These are phyloP conservation scores for Neurospora terricola DNA, from an alignment of 495 filamentous ascomycete species.

Conservation along the genomic window DNA sequence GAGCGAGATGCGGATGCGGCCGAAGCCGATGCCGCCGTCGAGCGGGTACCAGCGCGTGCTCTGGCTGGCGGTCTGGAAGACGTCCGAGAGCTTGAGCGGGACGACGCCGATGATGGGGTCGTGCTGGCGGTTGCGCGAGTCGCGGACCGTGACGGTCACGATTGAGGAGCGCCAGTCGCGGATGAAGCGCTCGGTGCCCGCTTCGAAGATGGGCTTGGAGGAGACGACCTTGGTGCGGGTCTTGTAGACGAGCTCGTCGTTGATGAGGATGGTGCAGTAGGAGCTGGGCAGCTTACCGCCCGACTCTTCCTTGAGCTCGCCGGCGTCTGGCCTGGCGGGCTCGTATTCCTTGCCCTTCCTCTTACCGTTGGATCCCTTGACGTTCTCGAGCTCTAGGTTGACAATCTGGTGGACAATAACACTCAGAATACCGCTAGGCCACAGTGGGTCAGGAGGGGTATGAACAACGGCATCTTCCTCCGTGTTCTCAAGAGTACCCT, in stretches of 20 bases:
- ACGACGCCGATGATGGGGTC: conserved; percentile 91
- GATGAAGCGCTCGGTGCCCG: conserved; percentile 89
- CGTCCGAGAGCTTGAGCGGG: conserved; percentile 73
- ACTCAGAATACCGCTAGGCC: conserved; percentile 78
- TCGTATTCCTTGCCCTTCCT: conserved; percentile 79
- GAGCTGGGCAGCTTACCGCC: conserved; percentile 68
- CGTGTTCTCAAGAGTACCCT: conserved; percentile 63
- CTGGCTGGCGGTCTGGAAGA: conserved; percentile 78
- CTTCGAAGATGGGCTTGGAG: conserved; percentile 92
- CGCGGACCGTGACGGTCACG: conserved; percentile 77
- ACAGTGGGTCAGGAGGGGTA: conserved; percentile 87
- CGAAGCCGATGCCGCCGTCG: conserved; percentile 64
- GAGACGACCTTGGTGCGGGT: conserved; percentile 86
- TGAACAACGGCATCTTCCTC: conserved; percentile 77
- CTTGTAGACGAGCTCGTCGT: conserved; percentile 86
- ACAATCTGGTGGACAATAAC: conserved; percentile 91
- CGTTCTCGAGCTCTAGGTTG: conserved; percentile 77
- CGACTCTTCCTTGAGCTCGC: conserved; percentile 74
- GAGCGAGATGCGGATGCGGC: conserved; percentile 79
- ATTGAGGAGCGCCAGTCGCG: conserved; percentile 86
- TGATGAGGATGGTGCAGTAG: conserved; percentile 85
- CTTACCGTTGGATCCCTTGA: conserved; percentile 57
- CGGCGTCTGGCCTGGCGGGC: conserved; percentile 72
- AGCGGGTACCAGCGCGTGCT: conserved; percentile 51
- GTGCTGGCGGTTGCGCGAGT: conserved; percentile 80